phyloP scores from a whole-genome alignment of 2,329 filamentous ascomycete species.

The Stachybotrys chlorohalonatus region DNA sequence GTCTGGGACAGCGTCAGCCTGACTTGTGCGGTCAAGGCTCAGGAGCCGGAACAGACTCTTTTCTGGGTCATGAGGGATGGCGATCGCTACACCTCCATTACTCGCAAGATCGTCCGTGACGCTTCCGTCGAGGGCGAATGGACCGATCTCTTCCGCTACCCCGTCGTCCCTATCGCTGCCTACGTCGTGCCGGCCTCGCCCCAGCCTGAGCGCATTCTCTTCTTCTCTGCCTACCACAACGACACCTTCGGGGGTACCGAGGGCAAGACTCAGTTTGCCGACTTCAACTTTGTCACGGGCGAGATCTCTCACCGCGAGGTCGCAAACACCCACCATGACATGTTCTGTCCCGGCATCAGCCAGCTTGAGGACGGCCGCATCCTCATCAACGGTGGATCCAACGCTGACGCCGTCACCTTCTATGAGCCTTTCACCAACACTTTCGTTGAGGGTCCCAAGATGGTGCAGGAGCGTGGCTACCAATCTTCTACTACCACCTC shows the following conservation, averaged over 20 bases:
- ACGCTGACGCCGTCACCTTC: constrained; percentile 37
- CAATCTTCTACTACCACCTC: constrained; percentile 41
- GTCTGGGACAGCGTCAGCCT: constrained; percentile 12
- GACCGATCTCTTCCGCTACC: constrained; percentile 9
- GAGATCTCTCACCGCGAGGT: constrained; percentile 19
- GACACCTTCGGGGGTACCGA: constrained; percentile 10
- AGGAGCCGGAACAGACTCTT: constrained; percentile 5
- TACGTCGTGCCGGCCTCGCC: constrained; percentile 9
- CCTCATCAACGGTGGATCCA: constrained; percentile 44
- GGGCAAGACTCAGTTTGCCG: constrained; percentile 8
- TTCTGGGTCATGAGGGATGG: constrained; percentile 8
- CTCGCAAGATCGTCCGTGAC: neutral
- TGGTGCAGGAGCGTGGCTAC: constrained; percentile 41
- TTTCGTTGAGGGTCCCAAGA: constrained; percentile 30
- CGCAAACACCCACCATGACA: constrained; percentile 38
- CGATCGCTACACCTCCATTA: constrained; percentile 7
- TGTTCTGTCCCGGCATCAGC: constrained; percentile 48
- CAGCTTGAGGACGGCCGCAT: constrained; percentile 36
- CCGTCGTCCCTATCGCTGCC: constrained; percentile 9
- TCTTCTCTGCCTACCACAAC: constrained; percentile 8
- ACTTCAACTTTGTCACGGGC: constrained; percentile 6
- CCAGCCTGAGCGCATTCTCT: constrained; percentile 7
- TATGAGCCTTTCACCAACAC: constrained; percentile 27
- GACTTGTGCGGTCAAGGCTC: constrained; percentile 8
- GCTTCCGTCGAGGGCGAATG: constrained; percentile 4